phyloP scores from a whole-genome alignment of 495 filamentous ascomycete species.

The Cairneyella variabilis region DNA sequence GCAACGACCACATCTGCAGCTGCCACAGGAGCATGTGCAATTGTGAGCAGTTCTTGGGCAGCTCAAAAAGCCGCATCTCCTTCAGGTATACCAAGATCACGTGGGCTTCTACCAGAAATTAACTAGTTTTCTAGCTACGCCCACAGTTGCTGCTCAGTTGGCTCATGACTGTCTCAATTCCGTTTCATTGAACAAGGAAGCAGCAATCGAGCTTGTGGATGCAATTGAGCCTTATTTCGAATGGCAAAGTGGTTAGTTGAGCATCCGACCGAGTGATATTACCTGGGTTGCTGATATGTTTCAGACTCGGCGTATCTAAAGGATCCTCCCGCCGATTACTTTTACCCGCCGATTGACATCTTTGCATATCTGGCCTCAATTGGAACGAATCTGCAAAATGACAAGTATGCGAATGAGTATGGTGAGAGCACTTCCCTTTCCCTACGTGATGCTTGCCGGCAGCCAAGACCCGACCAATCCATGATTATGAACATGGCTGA shows the following conservation, averaged over 20 bases:
- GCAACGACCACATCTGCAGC: slow-evolving; percentile 13
- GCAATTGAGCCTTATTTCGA: slow-evolving; percentile 38
- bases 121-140: slow-evolving; percentile 11
- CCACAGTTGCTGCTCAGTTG: slow-evolving; percentile 33
- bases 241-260: slow-evolving; percentile 37
- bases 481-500: neutral
- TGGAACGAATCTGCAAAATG: slow-evolving; percentile 29
- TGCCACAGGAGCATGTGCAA: slow-evolving; percentile 30
- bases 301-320: slow-evolving; percentile 34
- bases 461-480: too few species aligned
- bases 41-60: slow-evolving; percentile 39
- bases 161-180: slow-evolving; percentile 43
- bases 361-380: slow-evolving; percentile 35
- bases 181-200: slow-evolving; percentile 38
- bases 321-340: slow-evolving; percentile 39
- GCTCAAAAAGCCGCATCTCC: slow-evolving; percentile 27
- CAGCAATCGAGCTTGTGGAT: slow-evolving; percentile 36
- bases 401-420: slow-evolving; percentile 41
- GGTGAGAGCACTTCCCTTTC: neutral
- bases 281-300: neutral
- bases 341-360: slow-evolving; percentile 42
- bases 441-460: neutral
- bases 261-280: neutral
- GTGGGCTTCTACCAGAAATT: too few species aligned
- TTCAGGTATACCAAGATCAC: too few species aligned